phyloP scores from a whole-genome alignment of 2,329 filamentous ascomycete genomes.

The Fusarium tjaetaba region DNA sequence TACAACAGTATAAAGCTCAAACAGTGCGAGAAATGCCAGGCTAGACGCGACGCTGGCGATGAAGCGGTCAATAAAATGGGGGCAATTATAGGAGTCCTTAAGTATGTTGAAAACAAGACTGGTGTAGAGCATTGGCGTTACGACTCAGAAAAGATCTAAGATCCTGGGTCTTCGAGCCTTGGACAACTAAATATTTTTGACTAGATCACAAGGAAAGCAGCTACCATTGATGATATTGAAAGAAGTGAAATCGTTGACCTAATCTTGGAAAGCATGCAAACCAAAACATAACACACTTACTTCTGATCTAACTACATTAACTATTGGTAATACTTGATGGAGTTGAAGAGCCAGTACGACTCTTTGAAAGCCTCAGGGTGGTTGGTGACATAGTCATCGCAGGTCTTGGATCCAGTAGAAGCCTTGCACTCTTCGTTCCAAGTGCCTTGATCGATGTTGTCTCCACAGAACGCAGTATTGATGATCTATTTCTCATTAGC shows the following conservation, averaged over 20 bases:
- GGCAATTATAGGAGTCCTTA: background rate
- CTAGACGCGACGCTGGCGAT: background rate
- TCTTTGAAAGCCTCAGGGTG: slow-evolving; percentile 59
- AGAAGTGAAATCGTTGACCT: background rate
- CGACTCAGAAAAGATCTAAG: background rate
- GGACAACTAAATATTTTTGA: no score
- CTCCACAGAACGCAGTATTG: slow-evolving; percentile 82
- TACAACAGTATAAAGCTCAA: background rate
- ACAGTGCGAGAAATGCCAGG: background rate
- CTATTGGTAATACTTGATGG: slow-evolving; percentile 10
- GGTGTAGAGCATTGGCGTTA: slow-evolving; percentile 12
- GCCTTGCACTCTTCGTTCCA: slow-evolving; percentile 26
- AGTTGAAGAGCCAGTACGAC: slow-evolving; percentile 14
- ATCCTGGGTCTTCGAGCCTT: accelerated
- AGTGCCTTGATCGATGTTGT: slow-evolving; percentile 45
- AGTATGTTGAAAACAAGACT: background rate
- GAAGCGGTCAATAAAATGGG: background rate
- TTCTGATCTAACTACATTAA: background rate
- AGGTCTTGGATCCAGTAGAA: slow-evolving; percentile 60
- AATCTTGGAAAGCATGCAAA: no score
- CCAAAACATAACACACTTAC: accelerated
- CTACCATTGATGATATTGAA: background rate
- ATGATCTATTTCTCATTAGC: slow-evolving; percentile 51
- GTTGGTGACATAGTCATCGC: slow-evolving; percentile 73
- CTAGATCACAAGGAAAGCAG: background rate